phyloP scores from a whole-genome alignment of 2,329 filamentous ascomycete genomes.

The Apiospora kogelbergensis region DNA sequence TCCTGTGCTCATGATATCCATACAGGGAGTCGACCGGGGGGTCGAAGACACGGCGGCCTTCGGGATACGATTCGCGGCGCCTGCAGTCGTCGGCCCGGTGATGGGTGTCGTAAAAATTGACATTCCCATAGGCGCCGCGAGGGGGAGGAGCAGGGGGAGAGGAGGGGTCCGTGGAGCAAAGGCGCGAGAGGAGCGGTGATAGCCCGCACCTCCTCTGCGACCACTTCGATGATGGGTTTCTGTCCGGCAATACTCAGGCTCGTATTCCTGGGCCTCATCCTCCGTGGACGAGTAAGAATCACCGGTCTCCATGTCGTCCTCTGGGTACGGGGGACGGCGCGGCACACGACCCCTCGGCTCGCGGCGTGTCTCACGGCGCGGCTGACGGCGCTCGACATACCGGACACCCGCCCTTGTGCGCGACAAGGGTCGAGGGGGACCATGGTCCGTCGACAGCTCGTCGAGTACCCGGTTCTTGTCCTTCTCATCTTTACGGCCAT shows the following conservation, averaged over 20 bases:
- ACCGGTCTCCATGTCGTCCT: neutral
- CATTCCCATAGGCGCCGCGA: neutral
- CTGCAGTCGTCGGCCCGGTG: neutral
- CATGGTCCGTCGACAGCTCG: neutral
- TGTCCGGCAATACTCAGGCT: neutral
- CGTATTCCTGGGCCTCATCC: neutral
- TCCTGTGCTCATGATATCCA: neutral
- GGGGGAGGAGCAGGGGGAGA: neutral
- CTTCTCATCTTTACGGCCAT: conserved; percentile 17
- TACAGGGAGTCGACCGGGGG: neutral
- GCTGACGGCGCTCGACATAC: neutral
- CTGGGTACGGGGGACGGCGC: neutral
- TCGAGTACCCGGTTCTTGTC: neutral
- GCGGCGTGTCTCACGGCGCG: neutral
- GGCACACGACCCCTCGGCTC: neutral
- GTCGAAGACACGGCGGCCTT: neutral
- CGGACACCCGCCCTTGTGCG: neutral
- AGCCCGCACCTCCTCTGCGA: neutral
- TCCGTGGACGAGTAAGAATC: neutral
- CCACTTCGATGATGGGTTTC: neutral
- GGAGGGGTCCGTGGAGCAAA: neutral
- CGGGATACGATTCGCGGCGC: neutral
- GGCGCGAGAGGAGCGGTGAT: neutral
- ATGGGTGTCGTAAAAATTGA: neutral
- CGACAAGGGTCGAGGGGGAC: neutral